Base-by-base conservation (phyloP, 768 basidiomycete species). In the Kwoniella sp. region DNA sequence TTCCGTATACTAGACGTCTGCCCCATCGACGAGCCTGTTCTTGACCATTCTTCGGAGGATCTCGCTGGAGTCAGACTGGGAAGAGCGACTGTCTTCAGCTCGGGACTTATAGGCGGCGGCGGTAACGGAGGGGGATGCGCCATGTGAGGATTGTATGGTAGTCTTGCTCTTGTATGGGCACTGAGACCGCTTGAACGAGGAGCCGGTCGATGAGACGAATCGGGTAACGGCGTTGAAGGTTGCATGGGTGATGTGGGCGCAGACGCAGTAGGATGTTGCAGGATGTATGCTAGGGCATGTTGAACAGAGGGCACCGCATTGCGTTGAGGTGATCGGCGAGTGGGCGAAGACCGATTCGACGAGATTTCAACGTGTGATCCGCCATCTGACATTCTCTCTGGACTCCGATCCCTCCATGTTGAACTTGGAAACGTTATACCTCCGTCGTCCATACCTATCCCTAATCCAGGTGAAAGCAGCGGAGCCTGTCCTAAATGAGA, bases 251-350 rank as follows among this genome's bases (percentile, higher is more conserved):
- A 73, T 4, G 69, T 65, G 4, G 74, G 69, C 29, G 67, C 70
- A 2, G 72, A 73, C 8, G 70, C 68, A n/a, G 61, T 73, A 11
- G 69, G 68, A 50, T 73, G 70, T 47, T 67, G 72, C 29, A 53
- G 29, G 47, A 65, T 31, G 22, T 65, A 55, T 28, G 57, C 57
- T 4, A 60, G 22, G 17, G 65, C 45, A 56, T 60, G 58, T 20
- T 61, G 65, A 15, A 53, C 58, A n/a, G 65, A 51, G 11, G 41
- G 31, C 1, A 56, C 9, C 4, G 61, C 23, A 47, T 28, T 38
- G 1, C 48, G 9, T 17, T 50, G 23, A 34, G 65, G 59, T 8
- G 65, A 66, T 23, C 59, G 23, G 12, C 65, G 51, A 12, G 65
- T 41, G 13, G 59, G 65, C 9, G 58, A 60, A 20, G 59, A 66